Percentiles rank a stretch among this genome's conserved stretches.
Evolutionary conservation across 441 rosid species (phyloP).

Genomic region (Metrosideros polymorpha): DNA sequence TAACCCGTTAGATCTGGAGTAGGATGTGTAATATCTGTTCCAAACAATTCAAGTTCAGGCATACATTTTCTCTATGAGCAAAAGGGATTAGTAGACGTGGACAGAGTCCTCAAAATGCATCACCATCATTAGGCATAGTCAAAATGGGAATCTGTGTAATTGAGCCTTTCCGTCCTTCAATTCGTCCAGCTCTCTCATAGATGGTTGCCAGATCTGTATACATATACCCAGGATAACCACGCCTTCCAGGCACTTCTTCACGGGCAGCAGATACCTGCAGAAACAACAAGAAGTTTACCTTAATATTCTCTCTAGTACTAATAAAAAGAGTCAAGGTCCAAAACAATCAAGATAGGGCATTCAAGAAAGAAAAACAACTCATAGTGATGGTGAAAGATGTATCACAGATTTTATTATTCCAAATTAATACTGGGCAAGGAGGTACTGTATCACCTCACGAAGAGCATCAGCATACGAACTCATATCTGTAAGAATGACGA

Average conservation of each 20-base stretch:
- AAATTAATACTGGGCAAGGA: neutral
- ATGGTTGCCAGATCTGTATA: conserved; percentile 98
- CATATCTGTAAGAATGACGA: conserved; percentile 92
- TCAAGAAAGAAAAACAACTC: neutral
- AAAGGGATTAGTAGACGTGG: neutral
- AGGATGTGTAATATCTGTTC: conserved; percentile 93
- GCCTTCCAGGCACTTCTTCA: conserved; percentile 99
- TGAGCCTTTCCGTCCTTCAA: conserved; percentile 97
- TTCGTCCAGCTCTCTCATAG: conserved; percentile 97
- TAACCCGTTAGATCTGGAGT: conserved; percentile 99
- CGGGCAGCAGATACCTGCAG: conserved; percentile 97
- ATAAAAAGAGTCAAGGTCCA: neutral
- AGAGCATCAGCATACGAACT: conserved; percentile 99
- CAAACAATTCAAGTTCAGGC: neutral
- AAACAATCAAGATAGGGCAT: neutral
- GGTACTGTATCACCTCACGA: conserved; percentile 70
- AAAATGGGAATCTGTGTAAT: conserved; percentile 99
- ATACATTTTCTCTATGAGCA: neutral
- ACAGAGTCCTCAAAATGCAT: neutral
- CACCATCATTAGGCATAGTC: conserved; percentile 99
- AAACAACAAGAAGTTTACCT: conserved; percentile 1
- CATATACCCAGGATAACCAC: conserved; percentile 99
- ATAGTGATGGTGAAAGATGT: neutral
- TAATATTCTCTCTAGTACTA: neutral
- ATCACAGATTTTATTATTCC: neutral